Percentiles rank a stretch among this genome's conserved stretches.
Evolutionary conservation across 306 rosid species (phyloP).

Genomic region (Lithocarpus polystachyus): DNA sequence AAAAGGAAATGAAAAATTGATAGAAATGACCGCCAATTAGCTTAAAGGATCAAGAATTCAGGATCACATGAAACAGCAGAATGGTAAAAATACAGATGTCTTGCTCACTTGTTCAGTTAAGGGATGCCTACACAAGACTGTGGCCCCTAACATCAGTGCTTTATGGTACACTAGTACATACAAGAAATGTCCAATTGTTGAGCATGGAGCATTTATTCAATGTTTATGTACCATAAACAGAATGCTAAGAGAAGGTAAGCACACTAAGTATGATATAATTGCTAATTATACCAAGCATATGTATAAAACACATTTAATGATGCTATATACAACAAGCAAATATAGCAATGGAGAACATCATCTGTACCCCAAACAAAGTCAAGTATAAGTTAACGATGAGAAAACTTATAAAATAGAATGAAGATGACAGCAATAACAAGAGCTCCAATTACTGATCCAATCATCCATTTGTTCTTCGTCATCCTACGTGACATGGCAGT

Average conservation of each 20-base stretch:
- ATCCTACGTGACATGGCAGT: conserved; percentile 76
- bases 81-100: not conserved
- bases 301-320: conserved; percentile 5
- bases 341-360: conserved; percentile 11
- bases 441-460: conserved; percentile 66
- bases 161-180: not conserved
- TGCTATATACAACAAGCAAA: conserved; percentile 38
- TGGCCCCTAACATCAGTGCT: not conserved
- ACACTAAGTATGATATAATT: not conserved
- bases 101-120: not conserved
- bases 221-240: not conserved
- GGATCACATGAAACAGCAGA: not conserved
- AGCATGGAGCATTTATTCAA: not conserved
- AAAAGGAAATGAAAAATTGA: not conserved
- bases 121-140: not conserved
- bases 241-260: not conserved
- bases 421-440: conserved; percentile 58
- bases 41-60: not conserved
- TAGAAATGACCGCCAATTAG: not conserved
- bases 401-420: conserved; percentile 62
- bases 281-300: not conserved
- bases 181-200: not conserved
- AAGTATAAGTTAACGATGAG: conserved; percentile 29
- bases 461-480: conserved; percentile 76
- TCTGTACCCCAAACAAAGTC: conserved; percentile 11